Base-by-base conservation (phyloP, 2,329 filamentous ascomycete genomes). In the Ophidiomyces ophidiicola region DNA sequence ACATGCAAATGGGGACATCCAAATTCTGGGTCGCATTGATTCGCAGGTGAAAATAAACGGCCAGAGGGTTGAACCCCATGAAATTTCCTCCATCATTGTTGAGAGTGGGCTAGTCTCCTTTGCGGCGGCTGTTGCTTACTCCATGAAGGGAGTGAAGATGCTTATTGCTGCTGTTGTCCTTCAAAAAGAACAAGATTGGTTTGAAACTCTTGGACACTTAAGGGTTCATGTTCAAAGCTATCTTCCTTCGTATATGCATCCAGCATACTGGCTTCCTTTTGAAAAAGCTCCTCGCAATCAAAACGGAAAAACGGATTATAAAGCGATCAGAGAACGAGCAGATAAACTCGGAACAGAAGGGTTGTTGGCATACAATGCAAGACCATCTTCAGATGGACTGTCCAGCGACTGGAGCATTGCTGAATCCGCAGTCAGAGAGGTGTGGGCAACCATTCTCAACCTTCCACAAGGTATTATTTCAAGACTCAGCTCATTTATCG, bases 11-110 rank as follows among this genome's bases (percentile, higher is more conserved):
- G 52, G 53, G 1, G 31, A 39, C 10, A 46, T 48, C 25, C 12
- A 51, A 7, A 50, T 48, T 32, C 12, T 52, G 5, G 50, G 50
- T 3, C 45, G 52, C 4, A 53, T 46, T 17, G 53, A 54, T 43
- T 46, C 42, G 2, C 53, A 55, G 35, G 43, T 51, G 12, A 55
- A 54, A 29, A 17, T 54, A 23, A 48, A 44, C n/a, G 53, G 52
- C 4, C 49, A 53, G 24, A 42, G 52, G 10, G 43, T 54, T 21
- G 51, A 55, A 36, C 42, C 46, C 32, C 47, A 49, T 18, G 19
- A 53, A 14, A 15, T 37, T 24, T 10, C 40, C 12, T 28, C 37
- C 17, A 19, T 12, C 3, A 17, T 21, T 31, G 39, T 34, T 5
- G 24, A 32, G 6, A 14, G 39, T 26, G 32, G 21, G n/a, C 23